Base-by-base conservation (phyloP, 192 early-diverging fungal genomes). In the Glomus cerebriforme region DNA sequence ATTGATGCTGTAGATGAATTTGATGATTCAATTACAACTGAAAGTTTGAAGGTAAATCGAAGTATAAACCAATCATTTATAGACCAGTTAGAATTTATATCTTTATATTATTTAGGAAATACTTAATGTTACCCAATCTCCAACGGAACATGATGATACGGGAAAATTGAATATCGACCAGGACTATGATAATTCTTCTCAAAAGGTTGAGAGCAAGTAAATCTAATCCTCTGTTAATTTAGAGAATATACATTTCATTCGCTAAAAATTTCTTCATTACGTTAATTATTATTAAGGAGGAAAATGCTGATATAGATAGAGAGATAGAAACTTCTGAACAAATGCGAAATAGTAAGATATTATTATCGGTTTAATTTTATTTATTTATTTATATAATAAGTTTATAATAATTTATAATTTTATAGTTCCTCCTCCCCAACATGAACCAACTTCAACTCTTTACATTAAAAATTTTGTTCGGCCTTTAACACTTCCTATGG, bases 401-500 rank as follows among this genome's bases (percentile, higher is more conserved):
- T 68, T 81, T 26, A 24, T 65, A n/a, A 15, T 26, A 64, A 64
- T 8, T 13, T 64, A n/a, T 64, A 2, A 10, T 19, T 29, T 43
- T 12, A 43, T 10, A 65, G 59, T 47, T 62, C 62, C 49, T 5
- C 63, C 43, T 31, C 39, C 63, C 6, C 24, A 69, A 7, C 59
- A 78, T 49, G 77, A 79, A 68, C 64, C 75, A 2, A 79, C 80
- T 2, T 81, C 81, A 15, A 69, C 88, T 7, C 68, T 90, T 29
- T 82, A 81, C 29, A 82, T 90, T 58, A 90, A 87, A 49, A 85
- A 85, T 59, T 91, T 91, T 75, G 87, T 91, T 54, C 87, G 90
- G 5, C 90, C 90, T 13, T 69, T 91, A 45, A 79, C 79, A 5
- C 66, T 86, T 17, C 80, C 81, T 47, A 80, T 86, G 43, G 87